These are phyloP conservation scores for Phylloporus scabripes DNA, from an alignment of 768 basidiomycete genomes.

Conservation along the genomic window DNA sequence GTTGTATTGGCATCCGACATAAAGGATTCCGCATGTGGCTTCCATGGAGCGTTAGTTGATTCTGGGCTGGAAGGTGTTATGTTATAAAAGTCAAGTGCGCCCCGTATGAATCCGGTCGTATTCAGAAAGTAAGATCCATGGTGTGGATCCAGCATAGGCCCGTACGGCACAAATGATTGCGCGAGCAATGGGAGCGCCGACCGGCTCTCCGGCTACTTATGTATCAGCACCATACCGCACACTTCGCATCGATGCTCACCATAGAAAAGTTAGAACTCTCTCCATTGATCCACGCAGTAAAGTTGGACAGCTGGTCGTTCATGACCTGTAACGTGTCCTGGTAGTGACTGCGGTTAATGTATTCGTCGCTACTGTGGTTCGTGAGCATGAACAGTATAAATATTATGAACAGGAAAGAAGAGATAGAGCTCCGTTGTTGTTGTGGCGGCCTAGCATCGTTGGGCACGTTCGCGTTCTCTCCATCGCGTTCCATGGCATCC, in stretches of 20 bases:
- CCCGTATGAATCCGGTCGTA: conserved; percentile 74
- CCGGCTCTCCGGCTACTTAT: conserved; percentile 44
- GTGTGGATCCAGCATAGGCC: conserved; percentile 39
- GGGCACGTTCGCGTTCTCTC: conserved; percentile 12
- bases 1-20: conserved; percentile 49
- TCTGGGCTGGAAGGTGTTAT: conserved; percentile 47
- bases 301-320: conserved; percentile 62
- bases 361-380: conserved; percentile 66
- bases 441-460: conserved; percentile 17
- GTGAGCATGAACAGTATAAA: conserved; percentile 78
- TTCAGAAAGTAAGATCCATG: conserved; percentile 64
- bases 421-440: conserved; percentile 53
- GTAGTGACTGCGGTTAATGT: conserved; percentile 56
- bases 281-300: conserved; percentile 69
- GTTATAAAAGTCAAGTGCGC: conserved; percentile 56
- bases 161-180: conserved; percentile 42
- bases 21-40: conserved; percentile 42
- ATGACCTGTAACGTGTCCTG: conserved; percentile 57
- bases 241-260: conserved; percentile 36
- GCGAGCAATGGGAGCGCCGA: conserved; percentile 42
- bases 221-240: conserved; percentile 2
- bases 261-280: conserved; percentile 59
- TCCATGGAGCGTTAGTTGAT: conserved; percentile 42
- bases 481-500: conserved; percentile 29
- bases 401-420: conserved; percentile 68